These are phyloP conservation scores for Aphanomyces stellatus DNA, from an alignment of 352 stramenopile genomes.

Conservation along the genomic window DNA sequence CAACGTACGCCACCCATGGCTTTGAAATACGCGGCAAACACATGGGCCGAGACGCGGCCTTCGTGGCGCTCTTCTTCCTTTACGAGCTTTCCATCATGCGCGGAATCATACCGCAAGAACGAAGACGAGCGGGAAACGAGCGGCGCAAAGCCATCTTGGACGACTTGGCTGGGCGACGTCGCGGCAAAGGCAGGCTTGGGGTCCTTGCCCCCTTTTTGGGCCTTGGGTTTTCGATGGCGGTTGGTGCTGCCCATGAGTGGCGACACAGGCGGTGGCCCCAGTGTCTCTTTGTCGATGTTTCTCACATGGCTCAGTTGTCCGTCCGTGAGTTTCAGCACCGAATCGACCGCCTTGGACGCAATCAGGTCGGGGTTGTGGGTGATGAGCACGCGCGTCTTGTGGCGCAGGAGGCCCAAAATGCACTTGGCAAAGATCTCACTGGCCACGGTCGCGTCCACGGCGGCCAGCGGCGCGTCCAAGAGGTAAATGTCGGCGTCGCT, in stretches of 20 bases:
- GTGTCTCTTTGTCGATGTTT: slow-evolving; percentile 1
- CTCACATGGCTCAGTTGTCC: not conserved
- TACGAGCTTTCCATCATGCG: not conserved
- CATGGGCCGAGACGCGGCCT: slow-evolving; percentile 29
- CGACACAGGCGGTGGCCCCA: slow-evolving; percentile 26
- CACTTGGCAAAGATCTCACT: slow-evolving; percentile 50
- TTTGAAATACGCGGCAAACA: slow-evolving; percentile 42
- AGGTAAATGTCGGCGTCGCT: slow-evolving; percentile 75
- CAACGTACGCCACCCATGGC: slow-evolving; percentile 26
- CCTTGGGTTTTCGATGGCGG: not conserved
- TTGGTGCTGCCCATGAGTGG: slow-evolving; percentile 25
- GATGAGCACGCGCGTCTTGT: slow-evolving; percentile 43
- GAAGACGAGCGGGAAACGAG: not conserved
- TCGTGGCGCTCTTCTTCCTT: slow-evolving; percentile 22
- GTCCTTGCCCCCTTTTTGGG: not conserved
- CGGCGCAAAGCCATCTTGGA: slow-evolving; percentile 13
- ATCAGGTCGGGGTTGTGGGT: slow-evolving; percentile 48
- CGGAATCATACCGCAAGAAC: not conserved
- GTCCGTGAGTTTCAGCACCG: not conserved
- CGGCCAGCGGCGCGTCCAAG: slow-evolving; percentile 82
- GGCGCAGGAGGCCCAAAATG: slow-evolving; percentile 37
- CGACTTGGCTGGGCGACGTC: not conserved
- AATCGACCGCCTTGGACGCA: slow-evolving; percentile 35
- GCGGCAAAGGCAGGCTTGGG: not conserved
- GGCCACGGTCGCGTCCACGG: slow-evolving; percentile 76